Conservation (phyloP, 163 green algal species). For the Scenedesmus sp. region DNA sequence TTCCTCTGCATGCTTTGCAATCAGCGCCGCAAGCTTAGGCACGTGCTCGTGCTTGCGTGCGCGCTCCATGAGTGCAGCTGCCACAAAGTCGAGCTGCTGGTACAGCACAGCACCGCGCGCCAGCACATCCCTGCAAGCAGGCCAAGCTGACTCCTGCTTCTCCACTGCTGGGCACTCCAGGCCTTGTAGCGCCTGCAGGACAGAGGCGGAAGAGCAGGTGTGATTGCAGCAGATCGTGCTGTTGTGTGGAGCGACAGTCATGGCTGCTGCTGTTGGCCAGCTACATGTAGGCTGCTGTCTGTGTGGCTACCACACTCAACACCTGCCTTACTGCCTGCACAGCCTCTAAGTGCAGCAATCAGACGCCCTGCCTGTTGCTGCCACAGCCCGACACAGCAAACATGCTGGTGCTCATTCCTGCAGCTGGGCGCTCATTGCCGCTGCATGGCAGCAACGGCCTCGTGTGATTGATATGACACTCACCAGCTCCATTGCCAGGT, state of each 20-base stretch:
- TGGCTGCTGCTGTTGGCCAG: background rate
- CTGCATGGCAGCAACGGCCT: no score
- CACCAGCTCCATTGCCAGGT: constrained; percentile 49
- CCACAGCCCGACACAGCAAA: no score
- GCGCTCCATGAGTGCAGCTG: constrained; percentile 30
- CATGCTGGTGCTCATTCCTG: background rate
- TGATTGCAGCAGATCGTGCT: background rate
- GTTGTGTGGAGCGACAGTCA: background rate
- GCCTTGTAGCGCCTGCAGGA: constrained; percentile 17
- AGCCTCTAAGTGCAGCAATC: no score
- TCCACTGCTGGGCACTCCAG: constrained; percentile 9
- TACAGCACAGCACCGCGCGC: constrained; percentile 27
- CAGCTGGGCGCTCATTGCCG: background rate
- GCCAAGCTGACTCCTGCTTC: constrained; percentile 23
- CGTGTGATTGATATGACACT: background rate
- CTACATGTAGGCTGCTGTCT: no score
- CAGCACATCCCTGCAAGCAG: constrained; percentile 45
- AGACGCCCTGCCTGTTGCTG: no score
- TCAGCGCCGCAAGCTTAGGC: background rate
- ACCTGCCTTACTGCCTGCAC: no score
- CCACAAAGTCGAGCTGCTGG: constrained; percentile 39
- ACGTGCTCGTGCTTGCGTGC: constrained; percentile 47
- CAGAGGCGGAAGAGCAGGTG: background rate
- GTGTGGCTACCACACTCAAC: no score
- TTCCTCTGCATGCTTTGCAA: constrained; percentile 36